phyloP scores from a whole-genome alignment of 805 yeast genomes.

The Blastobotrys parvus region DNA sequence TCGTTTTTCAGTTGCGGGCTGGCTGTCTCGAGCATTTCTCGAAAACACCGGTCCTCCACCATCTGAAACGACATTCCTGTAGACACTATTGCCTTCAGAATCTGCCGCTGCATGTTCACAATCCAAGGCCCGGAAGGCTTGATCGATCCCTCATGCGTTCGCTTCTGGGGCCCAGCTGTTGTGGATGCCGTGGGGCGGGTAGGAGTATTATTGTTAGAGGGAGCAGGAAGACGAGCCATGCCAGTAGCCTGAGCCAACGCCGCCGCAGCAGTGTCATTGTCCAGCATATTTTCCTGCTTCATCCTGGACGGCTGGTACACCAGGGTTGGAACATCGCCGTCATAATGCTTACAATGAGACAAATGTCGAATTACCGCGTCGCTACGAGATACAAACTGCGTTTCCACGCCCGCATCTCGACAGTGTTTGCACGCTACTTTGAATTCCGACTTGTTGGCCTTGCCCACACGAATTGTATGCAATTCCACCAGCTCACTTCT shows the following conservation, averaged over 20 bases:
- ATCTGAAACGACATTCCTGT: slow-evolving; percentile 1
- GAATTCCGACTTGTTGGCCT: slow-evolving; percentile 5
- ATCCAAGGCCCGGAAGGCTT: not conserved
- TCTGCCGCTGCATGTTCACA: not conserved
- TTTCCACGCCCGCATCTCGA: slow-evolving; percentile 1
- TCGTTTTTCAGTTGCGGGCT: not conserved
- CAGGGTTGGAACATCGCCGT: slow-evolving; percentile 1
- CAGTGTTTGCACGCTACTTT: slow-evolving; percentile 5
- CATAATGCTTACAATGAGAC: not conserved
- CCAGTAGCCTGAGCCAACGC: not conserved
- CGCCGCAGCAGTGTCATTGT: not conserved
- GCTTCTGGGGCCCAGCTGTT: not conserved
- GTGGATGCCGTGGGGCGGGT: not conserved
- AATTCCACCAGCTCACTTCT: slow-evolving; percentile 2
- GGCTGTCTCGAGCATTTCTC: slow-evolving; percentile 2
- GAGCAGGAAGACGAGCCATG: not conserved
- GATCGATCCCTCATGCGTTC: not conserved
- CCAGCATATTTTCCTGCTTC: not conserved
- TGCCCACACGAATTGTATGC: slow-evolving; percentile 3
- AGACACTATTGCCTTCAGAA: not conserved
- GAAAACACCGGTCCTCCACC: slow-evolving; percentile 2
- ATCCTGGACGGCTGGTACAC: not conserved
- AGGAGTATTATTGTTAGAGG: not conserved
- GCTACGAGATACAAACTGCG: slow-evolving; percentile 3
- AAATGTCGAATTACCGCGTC: slow-evolving; percentile 4